These are phyloP conservation scores for Coemansia sp. DNA, from an alignment of 192 early-diverging fungal genomes.

Conservation along the genomic window DNA sequence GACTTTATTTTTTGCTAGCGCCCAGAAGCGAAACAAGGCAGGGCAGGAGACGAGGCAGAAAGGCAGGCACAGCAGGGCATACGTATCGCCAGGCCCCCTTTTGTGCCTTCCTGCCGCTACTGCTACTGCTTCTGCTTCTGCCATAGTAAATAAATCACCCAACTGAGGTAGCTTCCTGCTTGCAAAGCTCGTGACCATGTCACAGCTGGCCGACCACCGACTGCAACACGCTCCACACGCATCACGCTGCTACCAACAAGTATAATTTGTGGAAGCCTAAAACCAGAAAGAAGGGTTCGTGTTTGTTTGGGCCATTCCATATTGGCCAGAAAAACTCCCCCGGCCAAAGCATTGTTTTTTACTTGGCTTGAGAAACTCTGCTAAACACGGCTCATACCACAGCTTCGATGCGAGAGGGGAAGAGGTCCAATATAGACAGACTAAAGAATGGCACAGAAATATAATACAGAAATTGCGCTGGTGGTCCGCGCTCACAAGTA, in stretches of 20 bases:
- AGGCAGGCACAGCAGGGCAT: no score
- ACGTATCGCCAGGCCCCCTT: no score
- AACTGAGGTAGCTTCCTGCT: not conserved
- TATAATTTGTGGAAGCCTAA: slow-evolving; percentile 6
- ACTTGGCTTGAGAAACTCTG: no score
- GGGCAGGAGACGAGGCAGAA: not conserved
- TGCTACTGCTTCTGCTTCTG: not conserved
- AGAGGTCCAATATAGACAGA: no score
- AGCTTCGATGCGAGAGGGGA: no score
- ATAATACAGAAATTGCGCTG: no score
- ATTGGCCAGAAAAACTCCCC: not conserved
- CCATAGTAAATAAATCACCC: not conserved
- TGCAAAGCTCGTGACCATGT: slow-evolving; percentile 5
- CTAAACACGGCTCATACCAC: no score
- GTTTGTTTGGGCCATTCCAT: not conserved
- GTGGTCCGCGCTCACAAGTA: not conserved
- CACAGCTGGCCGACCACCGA: slow-evolving; percentile 10
- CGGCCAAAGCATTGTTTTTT: no score
- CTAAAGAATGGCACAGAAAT: no score
- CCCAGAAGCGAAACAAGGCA: no score
- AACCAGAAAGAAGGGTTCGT: not conserved
- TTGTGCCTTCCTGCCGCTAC: not conserved
- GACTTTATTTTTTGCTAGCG: not conserved
- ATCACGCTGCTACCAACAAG: slow-evolving; percentile 1
- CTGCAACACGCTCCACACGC: slow-evolving; percentile 1